Percentiles rank a stretch among this genome's conserved stretches.
Conservation (phyloP, 169 alveolate genomes). For the Plasmodium chabaudi region DNA sequence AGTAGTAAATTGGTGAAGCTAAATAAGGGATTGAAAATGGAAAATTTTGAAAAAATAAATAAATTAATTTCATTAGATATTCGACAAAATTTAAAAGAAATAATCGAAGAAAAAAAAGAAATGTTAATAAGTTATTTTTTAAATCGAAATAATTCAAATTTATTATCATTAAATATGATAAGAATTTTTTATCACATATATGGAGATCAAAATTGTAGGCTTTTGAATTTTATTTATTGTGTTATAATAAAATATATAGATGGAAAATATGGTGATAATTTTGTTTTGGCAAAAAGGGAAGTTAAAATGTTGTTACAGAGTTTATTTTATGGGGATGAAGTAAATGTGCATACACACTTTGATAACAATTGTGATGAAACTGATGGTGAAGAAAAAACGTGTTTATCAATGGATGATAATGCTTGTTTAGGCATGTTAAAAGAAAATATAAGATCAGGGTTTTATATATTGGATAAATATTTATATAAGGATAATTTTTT, state of each 20-base stretch:
- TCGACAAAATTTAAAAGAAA: constrained; percentile 11
- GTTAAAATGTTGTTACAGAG: constrained; percentile 24
- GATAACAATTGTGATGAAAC: no score
- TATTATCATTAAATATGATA: constrained; percentile 37
- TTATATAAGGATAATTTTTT: constrained; percentile 58
- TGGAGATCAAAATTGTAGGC: constrained; percentile 10
- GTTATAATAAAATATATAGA: constrained; percentile 35
- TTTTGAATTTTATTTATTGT: constrained; percentile 37
- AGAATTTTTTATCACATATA: constrained; percentile 38
- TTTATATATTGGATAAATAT: constrained; percentile 26
- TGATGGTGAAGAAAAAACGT: not conserved
- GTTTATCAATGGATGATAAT: not conserved
- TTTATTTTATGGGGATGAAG: not conserved
- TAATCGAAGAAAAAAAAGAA: constrained; percentile 17
- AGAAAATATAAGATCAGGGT: not conserved
- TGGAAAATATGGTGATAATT: not conserved
- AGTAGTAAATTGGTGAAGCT: not conserved
- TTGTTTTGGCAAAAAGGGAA: constrained; percentile 19
- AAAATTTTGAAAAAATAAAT: not conserved
- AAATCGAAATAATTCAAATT: constrained; percentile 19
- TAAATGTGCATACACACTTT: not conserved
- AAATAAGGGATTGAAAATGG: not conserved
- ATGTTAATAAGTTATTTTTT: constrained; percentile 26
- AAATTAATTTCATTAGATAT: constrained; percentile 1
- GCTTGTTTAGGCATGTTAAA: not conserved